phyloP scores from a whole-genome alignment of 2,329 filamentous ascomycete genomes.

The Cladophialophora chaetospira region DNA sequence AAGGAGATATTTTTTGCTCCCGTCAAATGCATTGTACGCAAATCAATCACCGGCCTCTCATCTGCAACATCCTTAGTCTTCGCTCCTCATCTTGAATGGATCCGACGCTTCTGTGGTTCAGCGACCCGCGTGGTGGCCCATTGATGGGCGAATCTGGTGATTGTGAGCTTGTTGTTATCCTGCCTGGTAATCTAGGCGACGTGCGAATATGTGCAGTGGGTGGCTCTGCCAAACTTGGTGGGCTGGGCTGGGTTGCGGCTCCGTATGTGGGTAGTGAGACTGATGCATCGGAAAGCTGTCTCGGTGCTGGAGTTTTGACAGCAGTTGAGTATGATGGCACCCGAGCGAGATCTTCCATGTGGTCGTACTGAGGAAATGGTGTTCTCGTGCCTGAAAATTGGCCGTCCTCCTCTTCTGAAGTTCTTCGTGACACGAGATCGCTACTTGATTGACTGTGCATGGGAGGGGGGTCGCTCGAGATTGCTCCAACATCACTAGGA shows the following conservation, averaged over 20 bases:
- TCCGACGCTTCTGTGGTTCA: constrained; percentile 32
- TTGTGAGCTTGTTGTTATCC: constrained; percentile 25
- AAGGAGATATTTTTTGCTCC: neutral
- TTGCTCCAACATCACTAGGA: constrained; percentile 15
- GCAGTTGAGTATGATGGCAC: constrained; percentile 79
- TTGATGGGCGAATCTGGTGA: constrained; percentile 34
- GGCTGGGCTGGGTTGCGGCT: constrained; percentile 48
- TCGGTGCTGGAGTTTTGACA: constrained; percentile 64
- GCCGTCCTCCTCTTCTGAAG: constrained; percentile 50
- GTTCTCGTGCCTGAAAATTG: constrained; percentile 48
- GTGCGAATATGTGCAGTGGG: constrained; percentile 42
- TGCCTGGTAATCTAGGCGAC: constrained; percentile 42
- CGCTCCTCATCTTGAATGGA: constrained; percentile 42
- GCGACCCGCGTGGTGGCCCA: constrained; percentile 33
- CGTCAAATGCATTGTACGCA: neutral
- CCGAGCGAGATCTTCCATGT: constrained; percentile 67
- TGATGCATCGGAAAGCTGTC: constrained; percentile 46
- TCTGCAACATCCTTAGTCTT: constrained; percentile 44
- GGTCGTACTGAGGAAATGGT: constrained; percentile 50
- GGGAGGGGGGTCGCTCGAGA: constrained; percentile 8
- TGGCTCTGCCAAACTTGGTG: constrained; percentile 39
- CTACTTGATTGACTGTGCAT: constrained; percentile 23
- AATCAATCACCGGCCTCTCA: constrained; percentile 35
- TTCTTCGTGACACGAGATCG: constrained; percentile 44
- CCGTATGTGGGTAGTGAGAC: constrained; percentile 65